Evolutionary conservation across 306 rosid genomes (phyloP), one percentile per base, ranked within the genome.

Genomic region (Dryas drummondii): DNA sequence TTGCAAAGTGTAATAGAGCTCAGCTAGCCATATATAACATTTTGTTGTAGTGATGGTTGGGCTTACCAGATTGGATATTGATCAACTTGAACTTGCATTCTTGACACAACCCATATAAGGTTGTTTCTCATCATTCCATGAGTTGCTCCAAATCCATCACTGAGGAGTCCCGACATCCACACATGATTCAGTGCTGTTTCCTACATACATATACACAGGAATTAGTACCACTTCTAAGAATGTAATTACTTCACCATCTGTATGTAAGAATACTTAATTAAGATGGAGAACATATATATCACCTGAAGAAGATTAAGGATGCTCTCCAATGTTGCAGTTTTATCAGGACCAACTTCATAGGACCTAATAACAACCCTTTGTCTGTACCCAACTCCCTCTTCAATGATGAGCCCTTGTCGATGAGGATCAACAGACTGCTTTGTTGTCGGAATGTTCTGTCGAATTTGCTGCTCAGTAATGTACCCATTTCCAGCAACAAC

Each of bases 121-220:
- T 88, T 87, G 68, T 90, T 85, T 81, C 68, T 91, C 81, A 82
- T 85, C 98, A 91, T 94, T 80, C 92, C 98, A 68, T 88, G 98
- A 4, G 97, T 91, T 52, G 98, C 97, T 8, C 98, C 98, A 88
- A 94, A 94, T 27, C 97, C 98, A 77, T 94, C 89, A 76, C 98
- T 46, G 2, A 94, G 91, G 26, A 94, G 77, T 40, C 97, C 96
- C 48, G 97, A 94, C 97, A 91, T 94, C 97, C 97, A 94, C 22
- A 94, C 97, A 83, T 90, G 97, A 79, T 90, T 91, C 52, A 94
- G 66, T 62, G 98, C 97, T 42, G 97, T 91, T 83, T 94, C 98
- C 97, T 94, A 71, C 87, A 83, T 17, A 27, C 13, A 40, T 15
- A 16, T 6, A 65, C 16, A 9, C 57, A 26, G 22, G n/a, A 48